Conservation (phyloP, 2,329 filamentous ascomycete genomes). For the Sporothrix pseudoabietina region DNA sequence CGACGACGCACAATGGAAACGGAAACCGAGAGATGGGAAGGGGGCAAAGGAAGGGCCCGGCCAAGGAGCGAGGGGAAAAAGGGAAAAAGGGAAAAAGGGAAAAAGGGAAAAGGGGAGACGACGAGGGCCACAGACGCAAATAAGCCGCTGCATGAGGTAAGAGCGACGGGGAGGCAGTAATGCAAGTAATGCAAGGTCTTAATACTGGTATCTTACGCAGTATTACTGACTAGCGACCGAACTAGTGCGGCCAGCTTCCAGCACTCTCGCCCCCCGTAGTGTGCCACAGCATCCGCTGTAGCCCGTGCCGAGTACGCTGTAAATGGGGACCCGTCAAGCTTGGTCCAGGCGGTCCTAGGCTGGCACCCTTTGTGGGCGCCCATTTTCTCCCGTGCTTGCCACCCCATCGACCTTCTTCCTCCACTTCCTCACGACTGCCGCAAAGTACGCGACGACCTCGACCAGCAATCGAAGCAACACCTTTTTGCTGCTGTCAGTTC, state of each 20-base stretch:
- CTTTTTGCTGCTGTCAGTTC: constrained; percentile 15
- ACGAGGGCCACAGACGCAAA: constrained; percentile 22
- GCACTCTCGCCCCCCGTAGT: constrained; percentile 7
- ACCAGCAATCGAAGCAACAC: constrained; percentile 26
- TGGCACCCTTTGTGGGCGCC: neutral
- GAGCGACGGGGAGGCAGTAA: neutral
- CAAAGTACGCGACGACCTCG: constrained; percentile 15
- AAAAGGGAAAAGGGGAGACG: constrained; percentile 25
- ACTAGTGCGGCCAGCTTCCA: constrained; percentile 14
- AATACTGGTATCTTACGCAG: constrained; percentile 16
- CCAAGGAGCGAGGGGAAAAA: constrained; percentile 25
- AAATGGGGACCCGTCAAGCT: neutral
- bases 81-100: constrained; percentile 22
- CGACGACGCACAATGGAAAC: neutral
- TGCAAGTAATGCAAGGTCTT: constrained; percentile 12
- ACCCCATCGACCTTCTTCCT: constrained; percentile 13
- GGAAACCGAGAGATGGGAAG: neutral
- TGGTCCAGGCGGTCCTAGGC: neutral
- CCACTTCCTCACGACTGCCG: constrained; percentile 4
- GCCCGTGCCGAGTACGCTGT: neutral
- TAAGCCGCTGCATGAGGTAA: constrained; percentile 22
- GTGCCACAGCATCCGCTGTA: constrained; percentile 9
- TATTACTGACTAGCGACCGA: constrained; percentile 12
- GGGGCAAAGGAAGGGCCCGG: constrained; percentile 7
- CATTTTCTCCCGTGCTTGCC: constrained; percentile 17